Evolutionary conservation across 257 asterid genomes (phyloP), one percentile per base, ranked within the genome.

Genomic region (Plantago ovata): DNA sequence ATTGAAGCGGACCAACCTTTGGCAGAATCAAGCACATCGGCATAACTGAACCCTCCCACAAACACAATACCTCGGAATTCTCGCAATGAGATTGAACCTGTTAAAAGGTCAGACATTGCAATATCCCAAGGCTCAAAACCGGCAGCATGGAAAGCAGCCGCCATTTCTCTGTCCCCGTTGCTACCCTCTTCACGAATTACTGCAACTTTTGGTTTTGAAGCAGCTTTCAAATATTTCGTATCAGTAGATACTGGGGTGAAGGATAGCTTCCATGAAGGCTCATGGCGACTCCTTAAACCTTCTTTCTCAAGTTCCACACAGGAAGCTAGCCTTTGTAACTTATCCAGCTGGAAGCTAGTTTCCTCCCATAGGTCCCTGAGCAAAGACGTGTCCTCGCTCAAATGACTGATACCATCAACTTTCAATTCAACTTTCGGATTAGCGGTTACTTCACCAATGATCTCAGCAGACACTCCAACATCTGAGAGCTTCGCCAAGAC

Each of bases 111-210:
- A 6, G 96, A 85, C 95, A 92, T 88, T 13, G 95, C 40, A 53
- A 92, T 60, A 70, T 92, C 98, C 96, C 96, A 88, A 36, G 98
- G 94, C 45, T 88, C 96, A 66, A 92, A 92, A 55, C 98, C 96
- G 36, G 95, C 84, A 58, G 96, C 89, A 46, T 74, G 59, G 72
- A 92, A 92, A 56, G 96, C 96, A 51, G 89, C 96, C 62, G 95
- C 68, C 98, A 92, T 92, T 69, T 92, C 96, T 72, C 95, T 77
- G 77, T 92, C 98, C 20, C 98, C 95, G 8, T 92, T 92, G 82
- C 95, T 92, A 53, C 97, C 98, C 79, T 88, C 97, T 72, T 92
- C 98, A 0, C 98, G 84, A 61, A 92, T 68, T 19, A 92, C 75
- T 20, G 98, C 97, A 51, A 84, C 94, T 68, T 82, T 92, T 12